Evolutionary conservation across 192 early-diverging fungal genomes (phyloP).

Genomic region (Rhizophagus sp.): DNA sequence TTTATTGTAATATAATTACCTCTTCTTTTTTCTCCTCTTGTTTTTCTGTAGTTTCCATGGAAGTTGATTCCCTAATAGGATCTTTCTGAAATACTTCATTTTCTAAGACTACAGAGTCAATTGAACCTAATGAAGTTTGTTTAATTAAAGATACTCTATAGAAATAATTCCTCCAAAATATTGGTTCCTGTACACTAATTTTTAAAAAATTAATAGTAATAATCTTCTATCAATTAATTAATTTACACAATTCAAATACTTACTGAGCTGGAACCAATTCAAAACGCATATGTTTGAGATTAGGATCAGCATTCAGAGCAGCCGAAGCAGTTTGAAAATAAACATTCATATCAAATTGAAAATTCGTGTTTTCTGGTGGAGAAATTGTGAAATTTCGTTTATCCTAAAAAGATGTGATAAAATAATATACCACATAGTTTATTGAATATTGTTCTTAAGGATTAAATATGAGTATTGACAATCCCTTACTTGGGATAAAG

Average conservation of each 20-base stretch:
- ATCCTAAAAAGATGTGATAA: conserved; percentile 41
- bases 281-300: conserved; percentile 65
- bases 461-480: not conserved
- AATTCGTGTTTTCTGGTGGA: conserved; percentile 62
- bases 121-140: conserved; percentile 45
- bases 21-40: not conserved
- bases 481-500: conserved; percentile 46
- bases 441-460: no score
- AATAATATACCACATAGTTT: no score
- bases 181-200: conserved; percentile 54
- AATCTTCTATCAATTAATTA: not conserved
- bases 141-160: conserved; percentile 63
- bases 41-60: not conserved
- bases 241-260: conserved; percentile 10
- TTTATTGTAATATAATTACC: not conserved
- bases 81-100: conserved; percentile 22
- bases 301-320: conserved; percentile 55
- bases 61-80: conserved; percentile 7
- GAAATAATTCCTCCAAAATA: conserved; percentile 73
- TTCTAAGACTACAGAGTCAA: conserved; percentile 30
- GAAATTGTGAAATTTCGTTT: conserved; percentile 61
- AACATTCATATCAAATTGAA: conserved; percentile 60
- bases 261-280: conserved; percentile 63
- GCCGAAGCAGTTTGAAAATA: conserved; percentile 58
- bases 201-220: not conserved